Evolutionary conservation across 257 asterid genomes (phyloP), one percentile per base, ranked within the genome.

Genomic region (Solanum piurae): DNA sequence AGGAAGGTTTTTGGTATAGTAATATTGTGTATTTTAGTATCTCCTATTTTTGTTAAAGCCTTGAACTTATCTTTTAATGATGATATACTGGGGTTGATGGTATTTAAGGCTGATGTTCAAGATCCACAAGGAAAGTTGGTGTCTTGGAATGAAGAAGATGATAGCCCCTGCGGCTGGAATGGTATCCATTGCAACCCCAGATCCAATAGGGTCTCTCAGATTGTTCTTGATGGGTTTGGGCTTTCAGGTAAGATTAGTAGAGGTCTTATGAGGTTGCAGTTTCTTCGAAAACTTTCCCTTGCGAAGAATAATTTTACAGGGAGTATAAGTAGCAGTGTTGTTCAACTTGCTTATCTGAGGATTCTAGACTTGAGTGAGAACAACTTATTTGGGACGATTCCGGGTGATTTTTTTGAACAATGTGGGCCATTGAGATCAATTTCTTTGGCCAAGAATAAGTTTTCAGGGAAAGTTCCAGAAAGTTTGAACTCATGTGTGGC

Each of bases 121-220:
- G 99, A 96, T 92, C 98, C 98, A 49, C 91, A 89, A 21, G 98
- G 96, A 25, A 96, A 94, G 88, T 86, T 97, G 46, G 84, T 52
- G 46, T 95, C 99, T 29, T 97, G 99, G 99, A 95, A 92, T 84
- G 99, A 96, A 89, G 99, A 97, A 55, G 98, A 93, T 66, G 93
- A 92, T n/a, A 95, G 93, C 91, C 94, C 99, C 34, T 97, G 98
- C 86, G 92, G 88, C 66, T 97, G 99, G 99, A 25, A 86, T 83
- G 98, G 99, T 80, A 92, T 97, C 8, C 92, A 90, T 91, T 96
- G 98, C 89, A 93, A 94, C 91, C 96, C 98, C 62, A 93, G 98
- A 97, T 96, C 98, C 94, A 96, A 95, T 85, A 91, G 99, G 88
- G 99, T 97, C 12, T 91, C 98, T 66, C 98, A 96, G 84, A 93